Evolutionary conservation across 768 basidiomycete genomes (phyloP).

Genomic region (Suillus tomentosus): DNA sequence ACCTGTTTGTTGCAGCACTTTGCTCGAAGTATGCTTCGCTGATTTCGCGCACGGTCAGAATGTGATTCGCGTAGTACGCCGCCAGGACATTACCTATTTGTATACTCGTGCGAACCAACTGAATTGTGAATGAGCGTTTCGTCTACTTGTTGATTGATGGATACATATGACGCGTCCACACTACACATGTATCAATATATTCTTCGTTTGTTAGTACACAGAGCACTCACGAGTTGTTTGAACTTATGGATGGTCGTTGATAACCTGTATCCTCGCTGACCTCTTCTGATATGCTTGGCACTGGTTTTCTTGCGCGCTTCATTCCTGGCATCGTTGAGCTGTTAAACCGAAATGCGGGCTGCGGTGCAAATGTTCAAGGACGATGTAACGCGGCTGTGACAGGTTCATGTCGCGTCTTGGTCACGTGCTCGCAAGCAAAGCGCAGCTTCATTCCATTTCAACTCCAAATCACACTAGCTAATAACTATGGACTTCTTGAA

Average conservation of each 20-base stretch:
- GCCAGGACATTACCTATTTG: constrained; percentile 8
- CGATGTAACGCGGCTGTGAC: constrained; percentile 10
- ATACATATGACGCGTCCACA: background rate
- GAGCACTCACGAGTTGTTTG: constrained; percentile 6
- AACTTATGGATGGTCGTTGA: background rate
- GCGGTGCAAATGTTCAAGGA: constrained; percentile 20
- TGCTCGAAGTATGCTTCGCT: constrained; percentile 4
- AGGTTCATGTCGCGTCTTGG: constrained; percentile 14
- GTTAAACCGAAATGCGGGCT: constrained; percentile 1
- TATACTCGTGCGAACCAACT: constrained; percentile 7
- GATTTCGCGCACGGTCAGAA: constrained; percentile 12
- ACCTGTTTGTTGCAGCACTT: background rate
- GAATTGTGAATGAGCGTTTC: constrained; percentile 10
- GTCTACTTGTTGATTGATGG: constrained; percentile 8
- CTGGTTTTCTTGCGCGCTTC: constrained; percentile 24
- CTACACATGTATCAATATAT: background rate
- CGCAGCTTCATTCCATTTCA: no score
- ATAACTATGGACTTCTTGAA: no score
- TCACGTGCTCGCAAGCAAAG: constrained; percentile 15
- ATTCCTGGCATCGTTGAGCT: background rate
- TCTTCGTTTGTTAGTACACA: background rate
- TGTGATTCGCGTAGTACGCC: background rate
- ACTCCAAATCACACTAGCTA: no score
- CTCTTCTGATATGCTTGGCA: constrained; percentile 17
- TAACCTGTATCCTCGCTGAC: background rate